Evolutionary conservation across 2,329 filamentous ascomycete genomes (phyloP).

Genomic region (Penicillium occitanis): DNA sequence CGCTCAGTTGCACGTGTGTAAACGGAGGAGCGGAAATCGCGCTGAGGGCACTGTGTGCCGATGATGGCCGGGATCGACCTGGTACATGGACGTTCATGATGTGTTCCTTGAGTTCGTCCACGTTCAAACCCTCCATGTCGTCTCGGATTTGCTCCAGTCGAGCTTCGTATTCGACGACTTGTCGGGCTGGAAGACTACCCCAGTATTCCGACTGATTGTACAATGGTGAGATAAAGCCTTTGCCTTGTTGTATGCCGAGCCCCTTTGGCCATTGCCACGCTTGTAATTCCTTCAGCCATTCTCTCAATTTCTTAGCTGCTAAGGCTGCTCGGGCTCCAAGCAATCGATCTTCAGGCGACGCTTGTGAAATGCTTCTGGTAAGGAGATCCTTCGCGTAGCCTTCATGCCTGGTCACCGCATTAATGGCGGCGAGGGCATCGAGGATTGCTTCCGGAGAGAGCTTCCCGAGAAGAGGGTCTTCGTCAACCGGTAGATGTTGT

Average conservation of each 20-base stretch:
- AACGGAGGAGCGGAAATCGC: slow-evolving; percentile 42
- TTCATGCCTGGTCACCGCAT: slow-evolving; percentile 42
- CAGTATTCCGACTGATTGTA: slow-evolving; percentile 52
- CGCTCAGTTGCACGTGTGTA: slow-evolving; percentile 72
- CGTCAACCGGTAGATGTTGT: slow-evolving; percentile 37
- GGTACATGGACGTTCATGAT: slow-evolving; percentile 78
- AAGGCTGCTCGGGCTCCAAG: slow-evolving; percentile 60
- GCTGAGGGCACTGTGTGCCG: slow-evolving; percentile 42
- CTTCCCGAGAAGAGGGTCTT: slow-evolving; percentile 52
- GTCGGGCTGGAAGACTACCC: slow-evolving; percentile 66
- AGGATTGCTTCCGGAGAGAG: slow-evolving; percentile 57
- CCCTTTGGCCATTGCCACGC: slow-evolving; percentile 58
- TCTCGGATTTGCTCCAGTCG: slow-evolving; percentile 71
- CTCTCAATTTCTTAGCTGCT: slow-evolving; percentile 57
- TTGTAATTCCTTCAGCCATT: slow-evolving; percentile 60
- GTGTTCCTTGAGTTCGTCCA: slow-evolving; percentile 81
- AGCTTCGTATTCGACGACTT: slow-evolving; percentile 67
- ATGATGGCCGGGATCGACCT: slow-evolving; percentile 56
- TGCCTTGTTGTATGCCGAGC: slow-evolving; percentile 38
- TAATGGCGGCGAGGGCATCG: slow-evolving; percentile 48
- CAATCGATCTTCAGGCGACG: slow-evolving; percentile 57
- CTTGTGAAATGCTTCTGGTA: slow-evolving; percentile 53
- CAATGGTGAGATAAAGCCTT: slow-evolving; percentile 43
- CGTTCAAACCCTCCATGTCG: slow-evolving; percentile 44
- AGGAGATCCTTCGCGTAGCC: slow-evolving; percentile 42